A percentile compares a stretch with the other conserved stretches of the same genome.
Evolutionary conservation across 2,329 filamentous ascomycete genomes (phyloP).

Genomic region (Penicillium rolfsii): DNA sequence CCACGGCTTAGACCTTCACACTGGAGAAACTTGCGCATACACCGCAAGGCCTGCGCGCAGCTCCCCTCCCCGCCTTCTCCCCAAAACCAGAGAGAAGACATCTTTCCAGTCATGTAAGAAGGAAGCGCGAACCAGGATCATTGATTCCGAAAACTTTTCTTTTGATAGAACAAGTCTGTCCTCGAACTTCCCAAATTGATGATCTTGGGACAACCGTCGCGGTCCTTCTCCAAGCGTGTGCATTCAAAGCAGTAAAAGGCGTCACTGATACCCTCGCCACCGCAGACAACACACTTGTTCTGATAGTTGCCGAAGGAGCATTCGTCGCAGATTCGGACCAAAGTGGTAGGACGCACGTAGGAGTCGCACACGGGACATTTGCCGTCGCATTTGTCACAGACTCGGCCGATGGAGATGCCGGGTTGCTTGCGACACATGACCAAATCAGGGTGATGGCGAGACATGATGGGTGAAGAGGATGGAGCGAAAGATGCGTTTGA

Average conservation of each 20-base stretch:
- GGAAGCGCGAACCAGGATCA: constrained; percentile 28
- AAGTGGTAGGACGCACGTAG: constrained; percentile 95
- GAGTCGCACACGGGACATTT: constrained; percentile 99
- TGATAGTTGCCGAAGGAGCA: constrained; percentile 99
- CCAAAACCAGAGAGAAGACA: constrained; percentile 6
- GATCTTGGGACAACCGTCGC: constrained; percentile 98
- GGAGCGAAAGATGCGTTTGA: neutral
- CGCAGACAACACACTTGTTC: constrained; percentile 99
- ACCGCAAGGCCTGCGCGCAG: constrained; percentile 9
- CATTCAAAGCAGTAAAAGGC: constrained; percentile 99
- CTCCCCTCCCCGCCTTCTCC: constrained; percentile 16
- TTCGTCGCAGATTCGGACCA: constrained; percentile 98
- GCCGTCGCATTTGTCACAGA: constrained; percentile 99
- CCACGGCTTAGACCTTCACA: neutral
- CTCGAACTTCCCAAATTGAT: constrained; percentile 95
- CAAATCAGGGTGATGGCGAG: constrained; percentile 94
- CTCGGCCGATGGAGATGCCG: constrained; percentile 95
- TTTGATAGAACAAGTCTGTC: constrained; percentile 84
- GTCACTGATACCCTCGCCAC: constrained; percentile 95
- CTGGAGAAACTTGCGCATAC: constrained; percentile 11
- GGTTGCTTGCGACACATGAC: constrained; percentile 99
- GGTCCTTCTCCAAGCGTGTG: constrained; percentile 92
- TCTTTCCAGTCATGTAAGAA: constrained; percentile 15
- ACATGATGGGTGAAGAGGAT: constrained; percentile 61
- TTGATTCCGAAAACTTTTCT: constrained; percentile 61